Evolutionary conservation across 345 rosid genomes (phyloP).

Genomic region (Firmiana major): DNA sequence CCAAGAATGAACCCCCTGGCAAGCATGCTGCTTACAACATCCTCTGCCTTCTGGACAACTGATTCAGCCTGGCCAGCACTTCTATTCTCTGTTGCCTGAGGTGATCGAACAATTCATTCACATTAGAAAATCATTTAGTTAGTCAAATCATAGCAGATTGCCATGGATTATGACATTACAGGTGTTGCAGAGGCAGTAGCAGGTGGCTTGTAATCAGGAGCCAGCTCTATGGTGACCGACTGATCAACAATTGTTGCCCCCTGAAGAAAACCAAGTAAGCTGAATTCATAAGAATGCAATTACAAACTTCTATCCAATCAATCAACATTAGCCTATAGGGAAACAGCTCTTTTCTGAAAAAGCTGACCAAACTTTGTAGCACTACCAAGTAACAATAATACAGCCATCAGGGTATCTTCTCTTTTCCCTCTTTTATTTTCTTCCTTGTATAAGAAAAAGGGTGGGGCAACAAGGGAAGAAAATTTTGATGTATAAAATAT

Average conservation of each 20-base stretch:
- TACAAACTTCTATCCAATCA: not conserved
- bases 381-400: not conserved
- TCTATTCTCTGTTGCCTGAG: conserved; percentile 40
- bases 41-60: conserved; percentile 81
- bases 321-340: not conserved
- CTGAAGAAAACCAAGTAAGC: conserved; percentile 27
- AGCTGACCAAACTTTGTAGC: not conserved
- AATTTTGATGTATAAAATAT: not conserved
- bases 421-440: not conserved
- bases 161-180: conserved; percentile 38
- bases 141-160: not conserved
- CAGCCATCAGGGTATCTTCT: not conserved
- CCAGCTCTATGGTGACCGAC: conserved; percentile 61
- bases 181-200: conserved; percentile 28
- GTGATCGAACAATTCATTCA: conserved; percentile 5
- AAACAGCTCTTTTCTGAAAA: not conserved
- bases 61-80: conserved; percentile 37
- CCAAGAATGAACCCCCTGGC: conserved; percentile 87
- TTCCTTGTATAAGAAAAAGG: not conserved
- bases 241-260: conserved; percentile 88
- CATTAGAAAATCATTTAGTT: not conserved
- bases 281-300: not conserved
- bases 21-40: conserved; percentile 85
- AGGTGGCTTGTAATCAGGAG: conserved; percentile 66
- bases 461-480: not conserved